Percentiles rank a stretch among this genome's conserved stretches.
Conservation (phyloP, 495 filamentous ascomycete species). For the Lasiosphaeria ovina region DNA sequence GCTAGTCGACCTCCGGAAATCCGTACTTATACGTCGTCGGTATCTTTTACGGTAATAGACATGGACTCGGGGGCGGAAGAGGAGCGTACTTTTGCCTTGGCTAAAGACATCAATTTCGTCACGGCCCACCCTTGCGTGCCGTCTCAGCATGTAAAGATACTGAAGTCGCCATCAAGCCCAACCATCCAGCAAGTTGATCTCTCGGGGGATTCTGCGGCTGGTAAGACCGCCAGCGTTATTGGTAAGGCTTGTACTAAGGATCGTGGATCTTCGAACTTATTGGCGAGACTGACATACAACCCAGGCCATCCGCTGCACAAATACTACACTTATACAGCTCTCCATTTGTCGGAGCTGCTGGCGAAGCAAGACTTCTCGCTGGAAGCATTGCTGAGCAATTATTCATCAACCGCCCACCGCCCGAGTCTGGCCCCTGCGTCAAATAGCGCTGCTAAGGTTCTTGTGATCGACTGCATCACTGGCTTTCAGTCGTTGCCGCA, state of each 20-base stretch:
- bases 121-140: constrained; percentile 64
- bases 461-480: constrained; percentile 56
- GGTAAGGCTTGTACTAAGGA: constrained; percentile 28
- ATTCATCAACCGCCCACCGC: constrained; percentile 28
- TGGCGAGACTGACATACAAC: constrained; percentile 18
- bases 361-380: constrained; percentile 39
- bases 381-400: constrained; percentile 41
- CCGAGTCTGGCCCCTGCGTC: constrained; percentile 27
- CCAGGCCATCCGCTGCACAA: constrained; percentile 65
- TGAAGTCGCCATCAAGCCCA: constrained; percentile 48
- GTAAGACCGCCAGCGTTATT: constrained; percentile 39
- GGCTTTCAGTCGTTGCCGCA: constrained; percentile 41
- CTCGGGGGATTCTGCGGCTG: constrained; percentile 38
- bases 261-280: neutral
- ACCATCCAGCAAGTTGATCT: constrained; percentile 53
- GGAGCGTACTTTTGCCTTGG: constrained; percentile 47
- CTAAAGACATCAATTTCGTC: constrained; percentile 64
- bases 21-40: constrained; percentile 49
- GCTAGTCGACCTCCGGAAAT: constrained; percentile 35
- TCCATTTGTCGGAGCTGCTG: constrained; percentile 54
- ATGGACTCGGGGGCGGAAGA: constrained; percentile 35
- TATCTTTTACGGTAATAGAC: constrained; percentile 51
- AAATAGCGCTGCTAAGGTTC: constrained; percentile 37
- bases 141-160: constrained; percentile 49
- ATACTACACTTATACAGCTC: constrained; percentile 55